These are phyloP conservation scores for Coemansia sp. DNA, from an alignment of 192 early-diverging fungal genomes.

Conservation along the genomic window DNA sequence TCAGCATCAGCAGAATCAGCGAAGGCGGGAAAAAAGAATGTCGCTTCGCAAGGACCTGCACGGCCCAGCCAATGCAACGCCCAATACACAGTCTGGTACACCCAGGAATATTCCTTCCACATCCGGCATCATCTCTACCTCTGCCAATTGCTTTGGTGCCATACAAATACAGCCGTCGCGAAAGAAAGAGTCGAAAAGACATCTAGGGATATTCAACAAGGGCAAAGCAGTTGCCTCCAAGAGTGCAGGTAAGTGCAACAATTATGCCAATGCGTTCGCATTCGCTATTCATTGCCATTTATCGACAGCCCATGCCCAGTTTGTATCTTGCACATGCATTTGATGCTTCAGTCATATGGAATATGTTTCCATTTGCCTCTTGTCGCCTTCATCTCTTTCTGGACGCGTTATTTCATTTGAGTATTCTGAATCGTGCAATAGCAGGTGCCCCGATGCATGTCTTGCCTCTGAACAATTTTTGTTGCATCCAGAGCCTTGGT, in stretches of 20 bases:
- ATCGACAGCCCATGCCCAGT: neutral
- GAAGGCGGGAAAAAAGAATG: constrained; percentile 9
- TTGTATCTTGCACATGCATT: neutral
- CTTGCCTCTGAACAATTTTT: neutral
- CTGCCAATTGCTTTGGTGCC: constrained; percentile 10
- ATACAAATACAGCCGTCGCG: constrained; percentile 24
- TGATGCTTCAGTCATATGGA: neutral
- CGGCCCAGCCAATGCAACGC: constrained; percentile 11
- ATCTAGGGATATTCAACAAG: constrained; percentile 48
- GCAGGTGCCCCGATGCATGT: neutral
- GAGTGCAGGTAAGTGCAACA: constrained; percentile 25
- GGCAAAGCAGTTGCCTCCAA: constrained; percentile 50
- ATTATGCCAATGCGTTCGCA: neutral
- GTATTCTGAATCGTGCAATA: constrained; percentile 7
- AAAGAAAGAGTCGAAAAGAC: constrained; percentile 7
- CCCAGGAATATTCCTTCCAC: neutral
- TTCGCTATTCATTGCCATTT: neutral
- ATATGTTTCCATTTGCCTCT: neutral
- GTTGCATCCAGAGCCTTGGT: neutral
- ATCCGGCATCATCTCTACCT: neutral
- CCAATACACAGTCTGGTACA: neutral
- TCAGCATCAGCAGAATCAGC: constrained; percentile 3
- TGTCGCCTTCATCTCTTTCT: neutral
- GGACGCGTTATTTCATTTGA: neutral
- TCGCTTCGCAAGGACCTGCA: constrained; percentile 30